Percentiles rank a stretch among this genome's conserved stretches.
Conservation (phyloP, 768 basidiomycete species). For the Auriscalpium microsporum region DNA sequence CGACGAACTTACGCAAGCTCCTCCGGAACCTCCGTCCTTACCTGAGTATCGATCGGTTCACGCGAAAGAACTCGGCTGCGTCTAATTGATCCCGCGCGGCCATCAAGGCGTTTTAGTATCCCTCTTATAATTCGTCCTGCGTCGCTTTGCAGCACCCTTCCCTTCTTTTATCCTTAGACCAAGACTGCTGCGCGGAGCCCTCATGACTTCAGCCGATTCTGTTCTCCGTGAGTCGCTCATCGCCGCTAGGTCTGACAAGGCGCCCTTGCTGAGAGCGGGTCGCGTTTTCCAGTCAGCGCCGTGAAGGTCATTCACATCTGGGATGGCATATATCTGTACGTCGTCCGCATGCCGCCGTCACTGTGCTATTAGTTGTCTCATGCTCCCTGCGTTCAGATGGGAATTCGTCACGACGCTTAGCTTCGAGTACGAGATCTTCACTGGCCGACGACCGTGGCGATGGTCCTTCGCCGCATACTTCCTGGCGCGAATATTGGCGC, state of each 20-base stretch:
- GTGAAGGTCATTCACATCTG: slow-evolving; percentile 5
- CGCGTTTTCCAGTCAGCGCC: not conserved
- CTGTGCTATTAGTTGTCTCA: not conserved
- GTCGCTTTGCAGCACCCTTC: no score
- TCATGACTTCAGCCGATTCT: no score
- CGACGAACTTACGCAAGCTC: no score
- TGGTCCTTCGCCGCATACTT: slow-evolving; percentile 13
- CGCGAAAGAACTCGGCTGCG: no score
- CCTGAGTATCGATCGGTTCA: no score
- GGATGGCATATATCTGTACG: slow-evolving; percentile 10
- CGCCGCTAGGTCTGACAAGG: not conserved
- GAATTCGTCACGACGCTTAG: slow-evolving; percentile 11
- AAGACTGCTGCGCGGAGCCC: no score
- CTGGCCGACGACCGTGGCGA: slow-evolving; percentile 11
- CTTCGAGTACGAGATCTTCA: slow-evolving; percentile 13
- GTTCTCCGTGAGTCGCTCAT: no score
- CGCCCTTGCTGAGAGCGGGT: not conserved
- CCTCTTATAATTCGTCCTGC: no score
- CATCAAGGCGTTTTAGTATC: no score
- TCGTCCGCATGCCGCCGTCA: not conserved
- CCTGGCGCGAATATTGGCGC: slow-evolving; percentile 1
- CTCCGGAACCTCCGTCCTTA: no score
- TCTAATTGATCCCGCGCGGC: no score
- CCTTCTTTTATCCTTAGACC: no score
- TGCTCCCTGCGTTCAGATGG: slow-evolving; percentile 4